Percentiles rank a stretch among this genome's conserved stretches.
phyloP scores from a whole-genome alignment of 345 rosid genomes.

The Cardiospermum halicacabum region DNA sequence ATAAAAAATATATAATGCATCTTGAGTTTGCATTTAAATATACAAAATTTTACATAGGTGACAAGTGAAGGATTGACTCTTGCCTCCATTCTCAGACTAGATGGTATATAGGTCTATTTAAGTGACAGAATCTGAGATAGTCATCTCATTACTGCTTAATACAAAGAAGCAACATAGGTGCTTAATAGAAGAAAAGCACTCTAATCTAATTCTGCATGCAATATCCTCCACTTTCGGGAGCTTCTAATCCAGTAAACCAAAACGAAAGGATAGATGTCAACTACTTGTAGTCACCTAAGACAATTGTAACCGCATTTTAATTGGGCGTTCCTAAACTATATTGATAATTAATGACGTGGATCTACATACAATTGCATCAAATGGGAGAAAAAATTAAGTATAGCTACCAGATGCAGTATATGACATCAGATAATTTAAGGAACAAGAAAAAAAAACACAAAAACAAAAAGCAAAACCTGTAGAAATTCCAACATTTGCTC shows the following conservation, averaged over 20 bases:
- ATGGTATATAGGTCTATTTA: not conserved
- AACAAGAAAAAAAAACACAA: not conserved
- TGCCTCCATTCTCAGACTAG: not conserved
- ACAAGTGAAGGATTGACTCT: not conserved
- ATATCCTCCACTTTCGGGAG: not conserved
- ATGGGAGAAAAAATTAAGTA: not conserved
- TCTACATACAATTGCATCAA: not conserved
- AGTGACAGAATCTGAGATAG: not conserved
- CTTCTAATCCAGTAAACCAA: not conserved
- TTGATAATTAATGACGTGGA: not conserved
- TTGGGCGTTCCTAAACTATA: not conserved
- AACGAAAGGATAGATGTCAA: not conserved
- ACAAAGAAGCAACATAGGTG: not conserved
- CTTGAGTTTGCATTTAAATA: not conserved
- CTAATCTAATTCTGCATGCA: not conserved
- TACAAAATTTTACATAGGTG: not conserved
- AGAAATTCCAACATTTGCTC: constrained; percentile 87
- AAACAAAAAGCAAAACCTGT: constrained; percentile 38
- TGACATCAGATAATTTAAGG: not conserved
- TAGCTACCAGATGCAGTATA: not conserved
- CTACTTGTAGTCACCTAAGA: not conserved
- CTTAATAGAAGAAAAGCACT: not conserved
- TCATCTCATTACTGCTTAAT: not conserved
- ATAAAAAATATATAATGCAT: not conserved
- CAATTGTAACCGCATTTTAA: not conserved